Base-by-base conservation (phyloP, 305 asterid genomes). In the Solanum chacoense region DNA sequence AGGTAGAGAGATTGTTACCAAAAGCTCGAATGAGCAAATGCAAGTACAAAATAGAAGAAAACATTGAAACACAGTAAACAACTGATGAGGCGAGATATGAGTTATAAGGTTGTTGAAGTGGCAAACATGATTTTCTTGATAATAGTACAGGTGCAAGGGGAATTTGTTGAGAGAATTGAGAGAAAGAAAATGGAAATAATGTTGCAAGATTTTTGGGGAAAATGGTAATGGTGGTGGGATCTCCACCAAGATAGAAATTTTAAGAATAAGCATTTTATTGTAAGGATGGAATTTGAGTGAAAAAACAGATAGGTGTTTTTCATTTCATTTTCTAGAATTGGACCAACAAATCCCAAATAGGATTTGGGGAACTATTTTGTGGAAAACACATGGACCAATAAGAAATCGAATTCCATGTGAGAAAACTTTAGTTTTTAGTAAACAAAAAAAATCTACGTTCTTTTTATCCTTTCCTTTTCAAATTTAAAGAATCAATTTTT, bases 341-440 rank as follows among this genome's bases (percentile, higher is more conserved):
- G 93, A 89, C 93, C 94, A 92, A 88, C 84, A 91, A 88, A 87
- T 67, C 84, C 35, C 50, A 73, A 83, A 86, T 89, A 90, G 90
- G 91, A 91, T 88, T 92, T 74, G 85, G 63, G 84, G 90, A n/a
- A 45, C 90, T 91, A 71, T 34, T 87, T 83, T 45, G n/a, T 88
- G 91, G 91, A 78, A 76, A 91, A 93, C 94, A 93, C 92, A 89
- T 88, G 94, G 93, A 94, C 93, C 92, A 85, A 88, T 88, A 16
- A 31, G 38, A n/a, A 35, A 76, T 3, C 31, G 1, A 76, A 45
- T 16, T 26, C 87, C 37, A 28, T 45, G 28, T 11, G 9, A 65
- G 8, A 24, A 85, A n/a, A 10, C 4, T 67, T 28, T 3, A 5
- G 71, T 35, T 85, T 67, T 24, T 81, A 45, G 29, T 63, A 45